Base-by-base conservation (phyloP, 495 filamentous ascomycete species). In the Penicillium taxi region DNA sequence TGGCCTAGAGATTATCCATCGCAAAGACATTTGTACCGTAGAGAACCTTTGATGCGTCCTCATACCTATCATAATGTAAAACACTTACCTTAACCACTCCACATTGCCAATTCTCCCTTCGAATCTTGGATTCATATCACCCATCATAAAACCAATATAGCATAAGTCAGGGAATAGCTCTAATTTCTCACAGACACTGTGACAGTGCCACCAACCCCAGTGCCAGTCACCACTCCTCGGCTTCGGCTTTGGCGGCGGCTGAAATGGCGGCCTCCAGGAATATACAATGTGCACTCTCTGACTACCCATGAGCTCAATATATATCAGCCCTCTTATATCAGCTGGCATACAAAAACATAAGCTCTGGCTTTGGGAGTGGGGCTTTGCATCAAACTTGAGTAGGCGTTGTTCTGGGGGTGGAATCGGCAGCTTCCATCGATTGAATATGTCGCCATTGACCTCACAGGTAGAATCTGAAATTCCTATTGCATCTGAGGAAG, bases 191-290 rank as follows among this genome's bases (percentile, higher is more conserved):
- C 47, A 50, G 19, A 50, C 24, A 32, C 12, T n/a, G n/a, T n/a
- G n/a, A n/a, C n/a, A 5, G 24, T 50, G 47, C 32, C 32, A 39
- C 47, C 47, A 50, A 8, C 33, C 23, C 43, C 42, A 50, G 18
- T 35, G 39, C n/a, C 26, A 24, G 16, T 31, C 35, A 15, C 26
- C 16, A n/a, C n/a, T n/a, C n/a, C n/a, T n/a, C n/a, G n/a, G n/a
- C n/a, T n/a, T n/a, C 6, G 22, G 27, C 19, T 26, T 34, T 5
- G 27, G 30, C 21, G 11, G 29, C 24, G 46, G 42, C 22, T 29
- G 6, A 23, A 46, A 46, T 13, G 33, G 33, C 20, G 37, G 41
- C 6, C 13, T 42, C 32, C 37, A 45, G 5, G 20, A 8, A 42
- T 50, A 35, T 9, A 24, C 20, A 20, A 50, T 50, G 25, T 50